Evolutionary conservation across 2,329 filamentous ascomycete species (phyloP).

Genomic region (Gyromitra esculenta): DNA sequence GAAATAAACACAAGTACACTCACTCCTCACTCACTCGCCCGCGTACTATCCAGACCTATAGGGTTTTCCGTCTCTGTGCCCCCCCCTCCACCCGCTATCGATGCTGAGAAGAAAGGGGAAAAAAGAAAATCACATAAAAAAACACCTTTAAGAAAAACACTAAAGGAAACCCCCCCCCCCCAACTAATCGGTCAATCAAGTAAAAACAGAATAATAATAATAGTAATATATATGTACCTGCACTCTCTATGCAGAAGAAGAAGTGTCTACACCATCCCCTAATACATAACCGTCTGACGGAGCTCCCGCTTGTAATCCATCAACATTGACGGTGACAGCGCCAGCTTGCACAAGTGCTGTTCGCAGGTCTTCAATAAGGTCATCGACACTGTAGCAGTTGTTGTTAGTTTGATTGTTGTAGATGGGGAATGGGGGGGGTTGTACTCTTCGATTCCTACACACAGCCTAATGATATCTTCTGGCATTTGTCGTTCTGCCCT

Average conservation of each 20-base stretch:
- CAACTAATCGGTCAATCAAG: not conserved
- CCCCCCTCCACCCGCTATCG: not conserved
- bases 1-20: not conserved
- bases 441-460: conserved; percentile 91
- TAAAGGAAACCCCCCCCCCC: not conserved
- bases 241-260: conserved; percentile 7
- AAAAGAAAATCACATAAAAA: not conserved
- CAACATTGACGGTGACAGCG: conserved; percentile 84
- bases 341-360: conserved; percentile 95
- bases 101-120: too few relatives aligned
- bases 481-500: conserved; percentile 88
- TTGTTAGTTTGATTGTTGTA: not conserved
- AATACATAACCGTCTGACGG: conserved; percentile 30
- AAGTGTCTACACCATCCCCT: conserved; percentile 1
- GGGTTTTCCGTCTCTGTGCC: not conserved
- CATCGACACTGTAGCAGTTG: conserved; percentile 66
- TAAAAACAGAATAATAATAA: too few relatives aligned
- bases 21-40: too few relatives aligned
- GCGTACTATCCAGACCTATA: not conserved
- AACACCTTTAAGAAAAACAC: not conserved
- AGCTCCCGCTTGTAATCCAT: conserved; percentile 75
- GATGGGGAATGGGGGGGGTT: not conserved
- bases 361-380: conserved; percentile 90
- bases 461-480: conserved; percentile 94
- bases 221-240: too few relatives aligned